phyloP scores from a whole-genome alignment of 768 basidiomycete species.

The Ramaria sp. region DNA sequence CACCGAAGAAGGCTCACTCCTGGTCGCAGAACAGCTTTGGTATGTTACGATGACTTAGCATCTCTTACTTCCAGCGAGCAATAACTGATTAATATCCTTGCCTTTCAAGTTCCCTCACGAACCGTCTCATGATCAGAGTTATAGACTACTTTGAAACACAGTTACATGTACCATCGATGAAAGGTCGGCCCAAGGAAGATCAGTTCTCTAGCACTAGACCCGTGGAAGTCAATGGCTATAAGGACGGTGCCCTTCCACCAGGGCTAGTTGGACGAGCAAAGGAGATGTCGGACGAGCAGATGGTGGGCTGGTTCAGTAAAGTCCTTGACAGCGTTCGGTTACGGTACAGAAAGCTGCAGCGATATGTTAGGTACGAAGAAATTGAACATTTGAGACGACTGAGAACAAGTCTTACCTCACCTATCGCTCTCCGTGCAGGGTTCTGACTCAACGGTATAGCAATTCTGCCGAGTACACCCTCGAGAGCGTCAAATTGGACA shows the following conservation, averaged over 20 bases:
- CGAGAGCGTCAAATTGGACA: constrained; percentile 60
- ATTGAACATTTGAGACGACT: constrained; percentile 12
- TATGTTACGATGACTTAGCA: constrained; percentile 30
- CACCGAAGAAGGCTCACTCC: constrained; percentile 73
- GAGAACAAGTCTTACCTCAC: background rate
- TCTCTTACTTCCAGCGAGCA: background rate
- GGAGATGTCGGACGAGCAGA: constrained; percentile 72
- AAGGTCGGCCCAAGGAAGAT: constrained; percentile 4
- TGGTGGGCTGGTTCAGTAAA: constrained; percentile 83
- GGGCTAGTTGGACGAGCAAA: constrained; percentile 24
- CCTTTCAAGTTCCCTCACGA: constrained; percentile 66
- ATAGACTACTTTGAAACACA: constrained; percentile 93
- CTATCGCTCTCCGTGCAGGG: constrained; percentile 26
- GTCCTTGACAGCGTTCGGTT: constrained; percentile 87
- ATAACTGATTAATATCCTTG: background rate
- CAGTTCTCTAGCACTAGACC: constrained; percentile 10
- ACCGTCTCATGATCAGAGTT: constrained; percentile 86
- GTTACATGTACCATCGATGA: constrained; percentile 38
- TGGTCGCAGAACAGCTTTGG: constrained; percentile 96
- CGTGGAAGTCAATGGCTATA: constrained; percentile 17
- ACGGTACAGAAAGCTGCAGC: constrained; percentile 87
- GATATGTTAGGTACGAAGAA: constrained; percentile 65
- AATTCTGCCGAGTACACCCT: constrained; percentile 89
- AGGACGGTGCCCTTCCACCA: constrained; percentile 14
- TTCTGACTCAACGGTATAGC: constrained; percentile 76